Conservation (phyloP, 1,284 basidiomycete genomes). For the Cutaneotrichosporon sp. region DNA sequence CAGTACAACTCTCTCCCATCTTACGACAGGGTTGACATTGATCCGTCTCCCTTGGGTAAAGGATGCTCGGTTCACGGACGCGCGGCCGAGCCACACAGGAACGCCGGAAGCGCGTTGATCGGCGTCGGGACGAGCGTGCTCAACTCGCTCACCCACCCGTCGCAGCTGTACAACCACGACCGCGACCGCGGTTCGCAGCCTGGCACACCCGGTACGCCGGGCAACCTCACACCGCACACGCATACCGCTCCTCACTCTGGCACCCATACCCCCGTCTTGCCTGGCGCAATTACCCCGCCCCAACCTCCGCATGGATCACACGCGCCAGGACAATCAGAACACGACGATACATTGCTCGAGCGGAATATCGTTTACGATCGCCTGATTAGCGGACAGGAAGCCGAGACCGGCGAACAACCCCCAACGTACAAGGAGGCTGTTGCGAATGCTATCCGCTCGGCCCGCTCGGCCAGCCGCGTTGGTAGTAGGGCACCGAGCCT, state of each 20-base stretch:
- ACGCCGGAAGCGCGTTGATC: neutral
- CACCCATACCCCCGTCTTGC: neutral
- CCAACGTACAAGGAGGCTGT: constrained; percentile 60
- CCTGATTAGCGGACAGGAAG: constrained; percentile 64
- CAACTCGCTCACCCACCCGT: neutral
- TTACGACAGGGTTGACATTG: constrained; percentile 34
- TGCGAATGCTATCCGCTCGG: constrained; percentile 28
- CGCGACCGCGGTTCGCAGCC: neutral
- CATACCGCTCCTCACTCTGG: constrained; percentile 1
- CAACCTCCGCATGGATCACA: neutral
- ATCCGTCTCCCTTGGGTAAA: constrained; percentile 16
- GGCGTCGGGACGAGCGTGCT: neutral
- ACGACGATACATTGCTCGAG: constrained; percentile 49
- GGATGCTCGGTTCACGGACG: constrained; percentile 41
- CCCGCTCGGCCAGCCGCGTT: neutral
- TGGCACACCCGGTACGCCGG: neutral
- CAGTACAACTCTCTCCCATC: constrained; percentile 73
- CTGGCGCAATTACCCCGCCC: neutral
- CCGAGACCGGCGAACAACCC: constrained; percentile 64
- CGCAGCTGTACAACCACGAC: neutral
- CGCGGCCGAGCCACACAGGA: neutral
- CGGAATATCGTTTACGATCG: constrained; percentile 55
- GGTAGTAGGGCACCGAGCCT: constrained; percentile 14
- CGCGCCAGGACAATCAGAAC: neutral
- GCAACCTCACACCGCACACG: neutral